A percentile compares a stretch with the other conserved stretches of the same genome.
Evolutionary conservation across 805 yeast genomes (phyloP).

Genomic region (Starmera pachycereana): DNA sequence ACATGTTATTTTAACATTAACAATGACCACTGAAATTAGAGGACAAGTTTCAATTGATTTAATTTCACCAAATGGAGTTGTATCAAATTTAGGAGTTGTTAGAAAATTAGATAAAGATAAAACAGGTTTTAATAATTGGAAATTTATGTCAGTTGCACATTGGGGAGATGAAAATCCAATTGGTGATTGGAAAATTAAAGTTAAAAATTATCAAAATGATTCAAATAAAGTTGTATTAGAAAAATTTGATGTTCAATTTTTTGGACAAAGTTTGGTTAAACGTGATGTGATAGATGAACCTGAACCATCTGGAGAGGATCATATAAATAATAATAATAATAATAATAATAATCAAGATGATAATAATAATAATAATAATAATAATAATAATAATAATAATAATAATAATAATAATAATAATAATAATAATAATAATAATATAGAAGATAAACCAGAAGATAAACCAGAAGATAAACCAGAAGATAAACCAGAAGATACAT

Average conservation of each 20-base stretch:
- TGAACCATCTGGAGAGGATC: too few species aligned
- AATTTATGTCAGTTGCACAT: constrained; percentile 95
- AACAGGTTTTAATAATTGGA: constrained; percentile 71
- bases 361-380: neutral
- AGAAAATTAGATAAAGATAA: constrained; percentile 47
- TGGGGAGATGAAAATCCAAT: constrained; percentile 85
- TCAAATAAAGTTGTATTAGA: constrained; percentile 31
- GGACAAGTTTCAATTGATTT: constrained; percentile 63
- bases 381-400: neutral
- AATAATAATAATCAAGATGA: constrained; percentile 4
- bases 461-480: too few species aligned
- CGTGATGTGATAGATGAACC: constrained; percentile 24
- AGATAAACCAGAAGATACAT: constrained; percentile 6
- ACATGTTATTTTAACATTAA: constrained; percentile 76
- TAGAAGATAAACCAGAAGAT: too few species aligned
- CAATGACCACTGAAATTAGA: constrained; percentile 51
- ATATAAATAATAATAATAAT: neutral
- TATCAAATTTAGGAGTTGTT: constrained; percentile 61
- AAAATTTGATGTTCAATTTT: constrained; percentile 69
- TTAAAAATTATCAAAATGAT: constrained; percentile 32
- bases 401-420: too few species aligned
- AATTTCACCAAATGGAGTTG: constrained; percentile 65
- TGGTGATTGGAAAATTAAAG: constrained; percentile 78
- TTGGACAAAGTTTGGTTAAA: constrained; percentile 60
- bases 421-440: too few species aligned